Base-by-base conservation (phyloP, 306 rosid genomes). In the Prosopis cineraria region DNA sequence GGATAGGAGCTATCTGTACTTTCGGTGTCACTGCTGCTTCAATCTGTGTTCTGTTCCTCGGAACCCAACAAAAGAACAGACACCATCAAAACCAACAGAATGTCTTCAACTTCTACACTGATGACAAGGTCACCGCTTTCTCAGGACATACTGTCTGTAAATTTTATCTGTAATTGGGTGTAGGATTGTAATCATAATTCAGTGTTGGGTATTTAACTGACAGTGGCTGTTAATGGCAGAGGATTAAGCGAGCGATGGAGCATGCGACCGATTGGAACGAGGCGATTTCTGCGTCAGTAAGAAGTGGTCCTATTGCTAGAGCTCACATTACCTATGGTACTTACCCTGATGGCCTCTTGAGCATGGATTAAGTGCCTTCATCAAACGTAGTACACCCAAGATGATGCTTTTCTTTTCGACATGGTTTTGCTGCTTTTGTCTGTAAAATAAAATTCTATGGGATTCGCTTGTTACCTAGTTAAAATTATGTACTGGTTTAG, bases 1-100 rank as follows among this genome's bases (percentile, higher is more conserved):
- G 98, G 41, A 72, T 94, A 74, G 97, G 98, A 67, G 98, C 97
- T 36, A 94, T 92, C 27, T 94, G 94, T 73, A 88, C 98, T 10
- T 90, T 92, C 70, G 96, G 97, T 27, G 81, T 94, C 84, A 93
- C 93, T 74, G 98, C 94, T 68, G 96, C 93, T 25, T 89, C 98
- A 22, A 62, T 94, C 68, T 94, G 94, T 85, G 70, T 92, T 68
- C 58, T 92, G 22, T 72, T 84, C 36, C 45, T 89, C 27, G 96
- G 98, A 71, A 87, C 70, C 65, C 88, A 89, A 0, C 90, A 90
- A 5, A 84, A 60, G 37, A 86, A 75, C 84, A 82, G 73, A 39
- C 59, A 22, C 34, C 87, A 82, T 1, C 84, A 63, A 4, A 77
- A 85, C 65, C 97, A 86, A 12, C 89, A 84, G 74, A 85, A 86